Evolutionary conservation across 2,329 filamentous ascomycete genomes (phyloP).

Genomic region (Albifimbria verrucaria): DNA sequence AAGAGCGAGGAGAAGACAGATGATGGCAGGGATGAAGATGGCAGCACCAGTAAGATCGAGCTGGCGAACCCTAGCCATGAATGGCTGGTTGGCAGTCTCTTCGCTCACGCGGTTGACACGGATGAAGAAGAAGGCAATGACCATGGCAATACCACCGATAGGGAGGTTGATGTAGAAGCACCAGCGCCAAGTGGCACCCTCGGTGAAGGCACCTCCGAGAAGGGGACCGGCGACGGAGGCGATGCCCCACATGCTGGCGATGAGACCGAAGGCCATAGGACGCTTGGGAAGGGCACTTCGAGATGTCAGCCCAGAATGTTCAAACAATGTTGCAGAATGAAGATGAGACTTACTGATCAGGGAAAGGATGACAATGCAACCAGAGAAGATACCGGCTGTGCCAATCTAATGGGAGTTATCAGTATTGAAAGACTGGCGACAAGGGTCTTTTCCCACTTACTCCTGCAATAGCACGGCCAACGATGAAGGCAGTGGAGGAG

Average conservation of each 20-base stretch:
- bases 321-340: background rate
- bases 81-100: slow-evolving; percentile 27
- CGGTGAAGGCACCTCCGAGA: slow-evolving; percentile 47
- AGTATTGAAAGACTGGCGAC: slow-evolving; percentile 3
- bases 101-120: slow-evolving; percentile 33
- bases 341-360: slow-evolving; percentile 35
- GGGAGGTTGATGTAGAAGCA: slow-evolving; percentile 48
- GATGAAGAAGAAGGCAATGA: slow-evolving; percentile 45
- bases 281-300: slow-evolving; percentile 50
- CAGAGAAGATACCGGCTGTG: slow-evolving; percentile 48
- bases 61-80: slow-evolving; percentile 35
- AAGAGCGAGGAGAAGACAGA: slow-evolving; percentile 52
- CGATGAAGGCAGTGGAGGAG: slow-evolving; percentile 44
- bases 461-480: slow-evolving; percentile 50
- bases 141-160: slow-evolving; percentile 44
- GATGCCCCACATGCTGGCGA: slow-evolving; percentile 55
- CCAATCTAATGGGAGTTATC: slow-evolving; percentile 33
- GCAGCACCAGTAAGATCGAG: slow-evolving; percentile 47
- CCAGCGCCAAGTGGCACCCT: slow-evolving; percentile 50
- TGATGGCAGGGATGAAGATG: slow-evolving; percentile 49
- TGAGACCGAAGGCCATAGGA: slow-evolving; percentile 50
- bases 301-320: slow-evolving; percentile 4
- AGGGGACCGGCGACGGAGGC: slow-evolving; percentile 49
- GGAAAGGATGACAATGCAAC: slow-evolving; percentile 45
- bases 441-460: slow-evolving; percentile 14